Conservation (phyloP, 345 rosid species). For the Capsella bursapastoris region DNA sequence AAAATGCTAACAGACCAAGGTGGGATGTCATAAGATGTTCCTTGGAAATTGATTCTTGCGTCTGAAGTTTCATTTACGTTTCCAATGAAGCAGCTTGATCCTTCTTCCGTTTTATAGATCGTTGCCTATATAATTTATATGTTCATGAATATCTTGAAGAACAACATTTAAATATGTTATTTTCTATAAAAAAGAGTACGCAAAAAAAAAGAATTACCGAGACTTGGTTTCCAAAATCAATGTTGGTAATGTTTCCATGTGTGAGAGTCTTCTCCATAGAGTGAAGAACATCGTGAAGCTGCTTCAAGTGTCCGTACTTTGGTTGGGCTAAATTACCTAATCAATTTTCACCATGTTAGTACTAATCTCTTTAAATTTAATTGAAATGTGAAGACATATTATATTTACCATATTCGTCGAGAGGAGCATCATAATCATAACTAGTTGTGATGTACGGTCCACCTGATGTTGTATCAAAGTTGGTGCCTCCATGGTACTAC, state of each 20-base stretch:
- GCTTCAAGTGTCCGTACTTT: slow-evolving; percentile 74
- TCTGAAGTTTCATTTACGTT: slow-evolving; percentile 52
- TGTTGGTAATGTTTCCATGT: slow-evolving; percentile 48
- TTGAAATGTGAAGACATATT: neutral
- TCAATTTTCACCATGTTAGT: neutral
- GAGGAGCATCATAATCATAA: slow-evolving; percentile 67
- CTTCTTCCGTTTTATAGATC: slow-evolving; percentile 44
- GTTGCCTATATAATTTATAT: slow-evolving; percentile 50
- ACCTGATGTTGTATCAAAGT: slow-evolving; percentile 65
- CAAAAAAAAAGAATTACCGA: slow-evolving; percentile 33
- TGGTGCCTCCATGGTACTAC: slow-evolving; percentile 77
- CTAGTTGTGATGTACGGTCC: slow-evolving; percentile 69
- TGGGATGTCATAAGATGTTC: slow-evolving; percentile 48
- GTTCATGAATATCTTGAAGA: neutral
- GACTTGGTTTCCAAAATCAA: slow-evolving; percentile 49
- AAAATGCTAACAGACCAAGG: slow-evolving; percentile 73
- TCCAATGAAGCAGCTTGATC: slow-evolving; percentile 61
- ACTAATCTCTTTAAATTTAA: neutral
- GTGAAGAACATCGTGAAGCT: slow-evolving; percentile 60
- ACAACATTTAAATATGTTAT: neutral
- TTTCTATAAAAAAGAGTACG: neutral
- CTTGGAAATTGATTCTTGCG: slow-evolving; percentile 51
- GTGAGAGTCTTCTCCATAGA: slow-evolving; percentile 62
- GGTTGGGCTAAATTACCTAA: slow-evolving; percentile 76
- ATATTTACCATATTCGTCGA: slow-evolving; percentile 59